Base-by-base conservation (phyloP, 2,329 filamentous ascomycete species). In the Scedosporium apiospermum region DNA sequence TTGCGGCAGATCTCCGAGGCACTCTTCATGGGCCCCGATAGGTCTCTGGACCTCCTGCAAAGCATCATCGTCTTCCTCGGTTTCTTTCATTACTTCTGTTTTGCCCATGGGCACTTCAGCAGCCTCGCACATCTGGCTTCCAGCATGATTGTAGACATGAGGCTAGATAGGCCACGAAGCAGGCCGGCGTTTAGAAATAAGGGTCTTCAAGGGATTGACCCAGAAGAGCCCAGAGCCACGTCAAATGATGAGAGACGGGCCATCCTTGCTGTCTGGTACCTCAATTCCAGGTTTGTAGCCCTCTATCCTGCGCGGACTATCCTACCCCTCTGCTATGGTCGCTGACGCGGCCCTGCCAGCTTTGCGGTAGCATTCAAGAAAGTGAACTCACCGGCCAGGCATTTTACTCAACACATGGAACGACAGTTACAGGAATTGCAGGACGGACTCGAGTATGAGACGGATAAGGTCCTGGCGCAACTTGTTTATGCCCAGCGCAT, bases 41-140 rank as follows among this genome's bases (percentile, higher is more conserved):
- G 61, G 61, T 61, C 63, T 30, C 42, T 64, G 10, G 63, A 64
- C 53, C 63, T 64, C 23, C 34, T 64, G 57, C 63, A 64, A 61
- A 53, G 61, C 49, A 44, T 64, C 49, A 61, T 64, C 34, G 63
- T 64, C 49, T 64, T 63, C 51, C 61, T 64, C 26, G 61, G 63
- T 49, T 64, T 64, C 61, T 63, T 57, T 58, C 63, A 64, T 58
- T 64, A 64, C 61, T 64, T 64, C 46, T 64, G 63, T 63, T 60
- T 64, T 58, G 63, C 63, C 49, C 63, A 64, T 63, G 63, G 63
- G 26, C 57, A 63, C 57, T 63, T 64, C 58, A 63, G 49, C 49
- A 60, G 14, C 34, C 61, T 64, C 16, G 30, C 63, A 51, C 61
- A 64, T 58, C 61, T 64, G 6, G 63, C 63, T 53, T 64, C 63